Evolutionary conservation across 306 rosid species (phyloP), one percentile per base, ranked within the genome.

Genomic region (Begonia peltatifolia): DNA sequence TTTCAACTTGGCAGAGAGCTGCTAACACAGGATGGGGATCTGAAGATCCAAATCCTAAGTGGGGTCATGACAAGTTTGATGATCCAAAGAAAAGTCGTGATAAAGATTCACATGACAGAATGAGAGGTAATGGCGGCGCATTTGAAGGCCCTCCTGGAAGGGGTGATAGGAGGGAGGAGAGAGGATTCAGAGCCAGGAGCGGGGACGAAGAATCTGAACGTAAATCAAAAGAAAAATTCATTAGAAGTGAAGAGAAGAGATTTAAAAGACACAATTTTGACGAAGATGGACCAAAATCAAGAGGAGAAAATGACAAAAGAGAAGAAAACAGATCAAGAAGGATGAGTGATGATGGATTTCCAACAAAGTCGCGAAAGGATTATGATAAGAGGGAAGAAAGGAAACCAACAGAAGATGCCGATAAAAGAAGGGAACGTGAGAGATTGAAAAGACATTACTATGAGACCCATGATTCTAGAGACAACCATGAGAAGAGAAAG

Each of bases 1-100:
- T 30, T 30, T 30, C 38, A 2, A 30, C 38, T 30, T 30, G 38
- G 38, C 68, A 90, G 95, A 80, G 95, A 83, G 94, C 92, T 82
- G 88, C 95, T 50, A 83, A 90, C 71, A 86, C 95, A 2, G 99
- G 94, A 16, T 90, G 94, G 95, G 97, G 95, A 42, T 74, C 57
- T 12, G 75, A 80, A 41, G 81, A 74, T 62, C 70, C 69, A 25
- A 51, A 47, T 22, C 47, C 76, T 52, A 74, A 63, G 54, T 76
- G 95, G 95, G 88, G 78, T 35, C 76, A 70, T 64, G 88, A 77
- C 67, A 80, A 68, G 56, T 92, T 75, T 75, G 84, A 77, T 3
- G 78, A 73, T 61, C 72, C 68, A 43, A 77, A 56, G 53, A 71
- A 65, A 52, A 61, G 44, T 5, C 82, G 43, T 35, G 78, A 65